Base-by-base conservation (phyloP, 2,329 filamentous ascomycete genomes). In the Neonectria sp. region DNA sequence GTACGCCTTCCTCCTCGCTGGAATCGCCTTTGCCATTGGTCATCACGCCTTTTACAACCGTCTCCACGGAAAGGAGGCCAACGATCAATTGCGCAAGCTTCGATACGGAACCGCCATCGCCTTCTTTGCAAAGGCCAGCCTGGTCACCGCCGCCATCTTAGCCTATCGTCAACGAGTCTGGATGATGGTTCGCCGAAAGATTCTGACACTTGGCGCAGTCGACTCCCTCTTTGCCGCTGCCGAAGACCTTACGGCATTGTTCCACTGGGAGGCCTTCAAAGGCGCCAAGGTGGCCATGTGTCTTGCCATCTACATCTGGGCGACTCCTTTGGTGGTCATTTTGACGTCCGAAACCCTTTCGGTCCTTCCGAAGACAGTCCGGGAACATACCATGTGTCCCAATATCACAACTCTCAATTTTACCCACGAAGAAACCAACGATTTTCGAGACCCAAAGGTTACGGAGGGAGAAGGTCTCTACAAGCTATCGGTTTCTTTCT, bases 291-390 rank as follows among this genome's bases (percentile, higher is more conserved):
- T 75, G 9, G 73, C 73, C 56, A 75, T 76, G 71, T 57, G 56
- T 1, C 49, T 75, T 11, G 75, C 73, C 25, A 62, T 75, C n/a
- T 75, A 76, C 35, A 71, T 76, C 35, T 75, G 73, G 73, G 63
- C 59, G 11, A 75, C 71, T 3, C 73, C 73, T 29, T 35, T 75
- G 7, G 73, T 75, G 4, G 73, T 76, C 29, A 75, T 75, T 12
- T 62, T 75, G 6, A 75, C 73, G 12, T 71, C 73, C 3, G 73
- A 72, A 12, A 75, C 73, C 1, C 69, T 75, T 6, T 71, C 69
- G 4, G 71, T 76, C 1, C 52, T 53, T 11, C 72, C 72, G 1
- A 57, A 58, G 27, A 65, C 55, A 9, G 56, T 60, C 3, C 48
- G 68, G 31, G 59, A 71, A 31, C 45, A 45, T 2, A 61, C 63